Base-by-base conservation (phyloP, 805 yeast genomes). In the Yamadazyma ubonensis region DNA sequence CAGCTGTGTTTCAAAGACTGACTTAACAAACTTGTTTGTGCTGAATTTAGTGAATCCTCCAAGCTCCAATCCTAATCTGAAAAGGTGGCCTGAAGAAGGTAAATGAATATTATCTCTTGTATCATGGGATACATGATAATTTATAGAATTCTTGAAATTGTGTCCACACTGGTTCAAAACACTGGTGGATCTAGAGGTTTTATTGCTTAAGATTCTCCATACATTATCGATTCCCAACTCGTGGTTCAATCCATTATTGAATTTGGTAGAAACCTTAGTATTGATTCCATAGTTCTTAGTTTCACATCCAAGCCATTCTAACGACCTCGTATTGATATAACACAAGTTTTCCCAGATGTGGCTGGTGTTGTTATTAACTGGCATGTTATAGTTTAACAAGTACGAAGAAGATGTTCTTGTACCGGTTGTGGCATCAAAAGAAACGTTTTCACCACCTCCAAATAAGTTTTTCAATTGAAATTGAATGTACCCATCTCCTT, bases 401-500 rank as follows among this genome's bases (percentile, higher is more conserved):
- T 77, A 76, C 32, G 76, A 70, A 10, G 79, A 66, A 43, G 67
- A 68, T 27, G 76, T 76, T 43, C 67, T 71, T 3, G 76, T 64
- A 4, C 79, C 79, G 2, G 75, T 59, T 6, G 69, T 55, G 36
- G 79, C 79, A 52, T 77, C 81, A 42, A 77, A 71, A 22, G 65
- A 63, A 22, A 78, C 47, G 26, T 58, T 59, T 46, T 78, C 83
- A 3, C 75, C 81, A 7, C 82, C 83, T 0, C 82, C 83, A 60
- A 76, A 74, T 14, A 77, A 53, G 50, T 78, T 78, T 38, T 68
- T 68, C 55, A 75, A 51, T 67, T 58, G 89, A 41, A 90, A 78
- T 22, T 86, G 82, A 33, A 88, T 72, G 55, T 90, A 89, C 1
- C 97, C 98, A 55, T 86, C 93, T 21, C 97, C 99, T 66, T 93